These are phyloP conservation scores for Carex pumila DNA, from an alignment of 176 grass and related monocot genomes.

Conservation along the genomic window DNA sequence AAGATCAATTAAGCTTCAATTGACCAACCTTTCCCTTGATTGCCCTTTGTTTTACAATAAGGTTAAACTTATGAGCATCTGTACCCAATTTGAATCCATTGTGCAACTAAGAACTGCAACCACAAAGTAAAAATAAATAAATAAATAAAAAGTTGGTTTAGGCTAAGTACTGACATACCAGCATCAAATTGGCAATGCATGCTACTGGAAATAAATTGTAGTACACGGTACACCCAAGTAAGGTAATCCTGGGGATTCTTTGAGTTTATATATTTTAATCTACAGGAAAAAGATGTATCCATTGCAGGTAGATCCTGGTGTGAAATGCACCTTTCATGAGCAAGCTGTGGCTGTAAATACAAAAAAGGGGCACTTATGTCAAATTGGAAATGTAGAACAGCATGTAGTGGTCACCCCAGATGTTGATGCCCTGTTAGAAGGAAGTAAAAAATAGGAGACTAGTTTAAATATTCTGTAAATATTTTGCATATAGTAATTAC, in stretches of 20 bases:
- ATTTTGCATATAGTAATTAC: neutral
- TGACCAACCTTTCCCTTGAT: neutral
- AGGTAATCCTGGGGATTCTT: neutral
- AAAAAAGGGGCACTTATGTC: constrained; percentile 39
- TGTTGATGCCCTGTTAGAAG: constrained; percentile 43
- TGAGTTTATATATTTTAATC: neutral
- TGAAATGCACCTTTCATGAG: constrained; percentile 33
- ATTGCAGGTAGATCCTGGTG: constrained; percentile 53
- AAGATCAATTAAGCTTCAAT: neutral
- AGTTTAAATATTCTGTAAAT: neutral
- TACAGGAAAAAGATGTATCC: neutral
- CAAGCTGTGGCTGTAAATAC: constrained; percentile 51
- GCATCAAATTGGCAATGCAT: neutral
- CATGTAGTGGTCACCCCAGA: constrained; percentile 52
- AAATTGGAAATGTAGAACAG: constrained; percentile 45
- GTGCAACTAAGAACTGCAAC: neutral
- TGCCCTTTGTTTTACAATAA: neutral
- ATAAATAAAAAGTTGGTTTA: neutral
- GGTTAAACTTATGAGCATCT: neutral
- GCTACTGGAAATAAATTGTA: neutral
- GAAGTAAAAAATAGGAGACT: constrained; percentile 15
- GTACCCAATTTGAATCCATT: neutral
- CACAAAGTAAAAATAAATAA: neutral
- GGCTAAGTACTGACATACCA: neutral
- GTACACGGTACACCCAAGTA: neutral